Base-by-base conservation (phyloP, 805 yeast species). In the Pichia exigua region DNA sequence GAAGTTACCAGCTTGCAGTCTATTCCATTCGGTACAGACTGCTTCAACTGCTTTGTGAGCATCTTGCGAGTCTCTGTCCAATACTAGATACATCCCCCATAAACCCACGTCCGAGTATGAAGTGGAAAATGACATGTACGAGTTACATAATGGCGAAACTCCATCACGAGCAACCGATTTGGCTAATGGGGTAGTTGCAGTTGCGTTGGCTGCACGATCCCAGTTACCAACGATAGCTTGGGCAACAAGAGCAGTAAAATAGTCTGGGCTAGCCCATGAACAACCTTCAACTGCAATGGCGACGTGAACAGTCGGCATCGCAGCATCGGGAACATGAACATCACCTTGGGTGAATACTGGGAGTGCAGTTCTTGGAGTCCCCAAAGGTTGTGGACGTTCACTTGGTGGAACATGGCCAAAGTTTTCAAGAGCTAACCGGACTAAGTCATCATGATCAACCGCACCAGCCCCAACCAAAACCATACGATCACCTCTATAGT, bases 231-330 rank as follows among this genome's bases (percentile, higher is more conserved):
- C 85, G 52, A 94, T 85, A 12, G 98, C 97, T 72, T 94, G 97
- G 8, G 97, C 95, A 1, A 92, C 96, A 41, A 95, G 77, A 0
- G 96, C 97, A 20, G 95, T 85, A 74, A 90, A 91, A 71, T 91
- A 94, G 67, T 94, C 97, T 12, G 95, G 89, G 2, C 94, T 88
- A 39, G 87, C 85, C 99, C 99, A 94, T 40, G 96, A 85, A 24
- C 91, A 97, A 61, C 99, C 98, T 73, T 94, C 98, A n/a, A 94
- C 84, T 13, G 97, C 94, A 49, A 94, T 72, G 5, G 97, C 99
- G 50, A 91, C 80, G 69, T 94, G 95, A 1, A 97, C 90, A 9
- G 82, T 82, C 32, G 97, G 96, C 62, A 94, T 71, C 1, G 94
- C 73, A 56, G 81, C 81, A 60, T 94, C 97, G 60, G 84, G 83